These are phyloP conservation scores for Scheffersomyces stambukii DNA, from an alignment of 1,139 yeast species.

Conservation along the genomic window DNA sequence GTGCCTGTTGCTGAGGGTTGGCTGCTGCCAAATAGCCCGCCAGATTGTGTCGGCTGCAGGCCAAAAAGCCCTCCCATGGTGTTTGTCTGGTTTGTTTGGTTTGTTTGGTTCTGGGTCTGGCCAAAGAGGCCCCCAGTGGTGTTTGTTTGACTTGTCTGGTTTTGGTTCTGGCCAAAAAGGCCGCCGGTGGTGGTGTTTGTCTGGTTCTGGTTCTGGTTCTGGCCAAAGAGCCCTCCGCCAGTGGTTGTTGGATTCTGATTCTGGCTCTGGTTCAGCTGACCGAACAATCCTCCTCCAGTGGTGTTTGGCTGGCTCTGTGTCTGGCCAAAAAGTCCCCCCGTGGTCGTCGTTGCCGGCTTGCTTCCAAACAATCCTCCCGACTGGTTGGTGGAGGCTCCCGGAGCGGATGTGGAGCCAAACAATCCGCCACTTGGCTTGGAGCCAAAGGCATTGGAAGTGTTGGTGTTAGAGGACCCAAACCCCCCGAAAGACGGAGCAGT, in stretches of 20 bases:
- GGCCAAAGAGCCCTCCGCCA: conserved; percentile 13
- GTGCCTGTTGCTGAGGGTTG: conserved; percentile 12
- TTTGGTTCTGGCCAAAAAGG: conserved; percentile 13
- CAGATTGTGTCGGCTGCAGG: conserved; percentile 2
- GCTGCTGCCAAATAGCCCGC: not conserved
- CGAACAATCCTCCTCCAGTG: conserved; percentile 19
- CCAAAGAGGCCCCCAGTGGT: conserved; percentile 14
- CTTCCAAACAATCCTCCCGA: conserved; percentile 12
- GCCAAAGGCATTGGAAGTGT: conserved; percentile 19
- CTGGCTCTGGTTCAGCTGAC: conserved; percentile 3
- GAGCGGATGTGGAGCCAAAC: conserved; percentile 14
- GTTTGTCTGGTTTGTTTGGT: conserved; percentile 5
- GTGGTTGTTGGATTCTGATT: conserved; percentile 6
- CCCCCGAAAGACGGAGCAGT: conserved; percentile 15
- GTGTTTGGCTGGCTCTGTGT: conserved; percentile 6
- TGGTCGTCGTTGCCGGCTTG: conserved; percentile 12
- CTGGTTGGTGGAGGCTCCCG: conserved; percentile 9
- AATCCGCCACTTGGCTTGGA: conserved; percentile 12
- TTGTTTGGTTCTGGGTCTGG: conserved; percentile 6
- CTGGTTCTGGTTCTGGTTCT: conserved; percentile 5
- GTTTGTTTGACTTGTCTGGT: conserved; percentile 5
- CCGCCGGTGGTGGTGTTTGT: conserved; percentile 12
- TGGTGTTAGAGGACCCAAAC: conserved; percentile 15
- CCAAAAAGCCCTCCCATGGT: conserved; percentile 18
- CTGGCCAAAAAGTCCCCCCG: conserved; percentile 18